Percentiles rank a stretch among this genome's conserved stretches.
phyloP scores from a whole-genome alignment of 1,284 basidiomycete species.

The Cryptococcus deneoformans region DNA sequence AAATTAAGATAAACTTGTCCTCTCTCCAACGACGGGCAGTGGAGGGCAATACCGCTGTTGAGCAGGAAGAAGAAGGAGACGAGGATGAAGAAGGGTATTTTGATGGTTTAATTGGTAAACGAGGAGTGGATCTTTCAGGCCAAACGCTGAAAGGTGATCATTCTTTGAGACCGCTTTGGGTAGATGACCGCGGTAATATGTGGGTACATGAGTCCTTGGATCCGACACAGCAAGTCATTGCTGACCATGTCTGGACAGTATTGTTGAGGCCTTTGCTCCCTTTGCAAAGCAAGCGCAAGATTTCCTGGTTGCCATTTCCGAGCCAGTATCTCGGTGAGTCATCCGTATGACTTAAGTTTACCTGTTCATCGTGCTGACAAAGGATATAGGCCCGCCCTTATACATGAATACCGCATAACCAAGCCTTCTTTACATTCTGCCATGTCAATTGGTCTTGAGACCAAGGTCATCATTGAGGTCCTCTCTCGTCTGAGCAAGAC shows the following conservation, averaged over 20 bases:
- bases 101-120: conserved; percentile 28
- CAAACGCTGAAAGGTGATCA: conserved; percentile 89
- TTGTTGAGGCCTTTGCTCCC: conserved; percentile 92
- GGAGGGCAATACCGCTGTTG: conserved; percentile 28
- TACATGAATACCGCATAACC: conserved; percentile 99
- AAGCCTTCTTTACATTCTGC: conserved; percentile 98
- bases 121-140: conserved; percentile 37
- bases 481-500: conserved; percentile 87
- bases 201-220: conserved; percentile 17
- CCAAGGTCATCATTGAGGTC: conserved; percentile 97
- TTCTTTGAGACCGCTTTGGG: conserved; percentile 85
- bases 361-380: background rate
- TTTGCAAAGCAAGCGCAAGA: conserved; percentile 99
- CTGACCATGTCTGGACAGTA: conserved; percentile 47
- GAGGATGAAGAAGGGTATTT: conserved; percentile 31
- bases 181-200: conserved; percentile 90
- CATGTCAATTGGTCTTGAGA: conserved; percentile 96
- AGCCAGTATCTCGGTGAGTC: conserved; percentile 94
- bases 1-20: conserved; percentile 39
- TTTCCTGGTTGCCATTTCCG: conserved; percentile 95
- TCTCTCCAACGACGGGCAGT: conserved; percentile 28
- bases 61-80: conserved; percentile 22
- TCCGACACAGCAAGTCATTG: background rate
- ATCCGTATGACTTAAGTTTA: background rate
- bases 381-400: conserved; percentile 76